Conservation (phyloP, 2,329 filamentous ascomycete species). For the Fusarium acutatum region DNA sequence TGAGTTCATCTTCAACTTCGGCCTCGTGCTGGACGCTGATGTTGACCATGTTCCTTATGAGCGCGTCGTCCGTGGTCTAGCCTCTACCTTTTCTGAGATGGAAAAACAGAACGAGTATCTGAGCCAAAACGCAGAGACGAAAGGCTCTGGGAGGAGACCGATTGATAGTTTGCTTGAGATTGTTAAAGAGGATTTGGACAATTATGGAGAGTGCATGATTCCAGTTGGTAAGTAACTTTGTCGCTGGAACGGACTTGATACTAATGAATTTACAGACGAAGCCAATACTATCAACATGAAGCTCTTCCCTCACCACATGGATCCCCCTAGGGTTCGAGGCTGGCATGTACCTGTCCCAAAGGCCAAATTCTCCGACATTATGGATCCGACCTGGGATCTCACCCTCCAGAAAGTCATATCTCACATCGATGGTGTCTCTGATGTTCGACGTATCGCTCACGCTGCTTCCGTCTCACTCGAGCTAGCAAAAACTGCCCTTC, state of each 20-base stretch:
- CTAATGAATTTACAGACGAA: constrained; percentile 67
- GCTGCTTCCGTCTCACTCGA: constrained; percentile 87
- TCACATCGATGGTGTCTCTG: constrained; percentile 89
- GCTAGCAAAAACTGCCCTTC: constrained; percentile 84
- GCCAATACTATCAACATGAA: constrained; percentile 97
- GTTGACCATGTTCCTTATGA: constrained; percentile 81
- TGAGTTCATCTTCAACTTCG: constrained; percentile 99
- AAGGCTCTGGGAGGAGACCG: constrained; percentile 62
- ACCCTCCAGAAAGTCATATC: constrained; percentile 82
- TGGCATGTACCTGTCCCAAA: constrained; percentile 91
- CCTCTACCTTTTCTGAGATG: constrained; percentile 84
- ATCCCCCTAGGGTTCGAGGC: constrained; percentile 79
- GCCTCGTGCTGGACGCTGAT: constrained; percentile 75
- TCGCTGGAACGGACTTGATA: no score
- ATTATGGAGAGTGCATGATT: constrained; percentile 98
- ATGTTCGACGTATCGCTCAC: constrained; percentile 85
- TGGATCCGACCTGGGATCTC: constrained; percentile 77
- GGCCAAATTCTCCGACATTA: constrained; percentile 69
- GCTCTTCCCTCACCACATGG: constrained; percentile 83
- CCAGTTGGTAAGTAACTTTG: constrained; percentile 81
- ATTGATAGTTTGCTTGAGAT: constrained; percentile 88
- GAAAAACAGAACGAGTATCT: constrained; percentile 92
- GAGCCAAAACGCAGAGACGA: constrained; percentile 64
- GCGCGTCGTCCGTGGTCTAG: constrained; percentile 85
- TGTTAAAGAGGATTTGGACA: constrained; percentile 87